phyloP scores from a whole-genome alignment of 495 filamentous ascomycete genomes.

The Opeltia flavorubescens region DNA sequence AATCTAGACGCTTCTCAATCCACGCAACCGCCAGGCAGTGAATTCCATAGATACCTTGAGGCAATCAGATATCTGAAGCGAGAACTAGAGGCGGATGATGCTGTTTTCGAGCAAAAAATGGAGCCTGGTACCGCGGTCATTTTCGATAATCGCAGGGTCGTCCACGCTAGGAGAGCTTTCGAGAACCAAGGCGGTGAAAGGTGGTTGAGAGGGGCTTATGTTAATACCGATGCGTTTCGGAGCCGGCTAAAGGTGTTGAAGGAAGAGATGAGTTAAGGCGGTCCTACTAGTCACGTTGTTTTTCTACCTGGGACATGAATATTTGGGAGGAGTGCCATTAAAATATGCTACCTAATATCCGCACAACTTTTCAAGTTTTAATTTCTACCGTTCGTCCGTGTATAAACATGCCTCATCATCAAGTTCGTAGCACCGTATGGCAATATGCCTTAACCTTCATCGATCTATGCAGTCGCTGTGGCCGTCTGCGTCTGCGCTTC shows the following conservation, averaged over 20 bases:
- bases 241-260: constrained; percentile 34
- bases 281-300: neutral
- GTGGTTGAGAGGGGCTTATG: constrained; percentile 77
- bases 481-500: constrained; percentile 13
- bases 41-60: neutral
- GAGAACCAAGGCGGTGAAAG: constrained; percentile 38
- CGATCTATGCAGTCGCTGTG: neutral
- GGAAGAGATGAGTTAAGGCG: constrained; percentile 2
- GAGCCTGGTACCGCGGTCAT: constrained; percentile 70
- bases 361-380: too few relatives aligned
- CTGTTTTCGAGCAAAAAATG: constrained; percentile 55
- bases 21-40: too few relatives aligned
- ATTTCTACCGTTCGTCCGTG: too few relatives aligned
- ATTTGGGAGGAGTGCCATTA: too few relatives aligned
- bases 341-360: too few relatives aligned
- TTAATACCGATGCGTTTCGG: constrained; percentile 53
- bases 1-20: too few relatives aligned
- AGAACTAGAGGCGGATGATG: constrained; percentile 30
- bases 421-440: too few relatives aligned
- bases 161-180: constrained; percentile 69
- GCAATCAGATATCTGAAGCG: constrained; percentile 3
- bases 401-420: too few relatives aligned
- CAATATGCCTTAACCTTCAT: too few relatives aligned
- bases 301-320: too few relatives aligned
- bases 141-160: constrained; percentile 66